Conservation (phyloP, 2,329 filamentous ascomycete genomes). For the Lasiodiplodia sp. region DNA sequence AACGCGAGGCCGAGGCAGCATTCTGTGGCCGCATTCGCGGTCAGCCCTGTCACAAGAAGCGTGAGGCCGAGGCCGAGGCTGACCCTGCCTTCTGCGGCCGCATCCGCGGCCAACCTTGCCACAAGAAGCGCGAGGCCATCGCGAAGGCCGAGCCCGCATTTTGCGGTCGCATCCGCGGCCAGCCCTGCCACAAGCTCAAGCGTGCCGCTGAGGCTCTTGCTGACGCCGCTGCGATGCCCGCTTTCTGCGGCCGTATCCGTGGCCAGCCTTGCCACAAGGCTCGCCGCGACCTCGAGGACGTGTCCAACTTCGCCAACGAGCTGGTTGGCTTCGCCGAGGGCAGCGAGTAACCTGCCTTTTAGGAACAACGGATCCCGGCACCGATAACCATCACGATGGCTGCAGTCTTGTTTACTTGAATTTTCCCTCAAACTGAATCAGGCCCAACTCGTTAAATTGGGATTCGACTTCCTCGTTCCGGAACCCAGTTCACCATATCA, state of each 20-base stretch:
- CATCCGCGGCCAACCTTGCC: slow-evolving; percentile 30
- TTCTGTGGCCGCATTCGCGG: slow-evolving; percentile 34
- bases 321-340: slow-evolving; percentile 1
- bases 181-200: slow-evolving; percentile 55
- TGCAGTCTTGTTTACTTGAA: not conserved
- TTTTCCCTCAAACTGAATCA: not conserved
- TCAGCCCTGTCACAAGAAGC: slow-evolving; percentile 32
- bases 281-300: slow-evolving; percentile 2
- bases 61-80: slow-evolving; percentile 31
- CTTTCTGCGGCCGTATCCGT: not conserved
- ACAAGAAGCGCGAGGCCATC: slow-evolving; percentile 29
- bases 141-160: slow-evolving; percentile 34
- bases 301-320: not conserved
- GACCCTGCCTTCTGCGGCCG: slow-evolving; percentile 32
- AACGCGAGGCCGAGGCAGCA: slow-evolving; percentile 45
- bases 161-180: slow-evolving; percentile 49
- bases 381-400: not conserved
- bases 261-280: slow-evolving; percentile 6
- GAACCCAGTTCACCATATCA: not conserved
- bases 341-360: not conserved
- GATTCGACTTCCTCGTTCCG: not conserved
- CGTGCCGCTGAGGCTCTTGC: slow-evolving; percentile 51
- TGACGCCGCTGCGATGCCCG: slow-evolving; percentile 41
- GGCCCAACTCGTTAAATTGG: not conserved
- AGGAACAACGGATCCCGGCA: not conserved